These are phyloP conservation scores for Nothomitra cinnamomea DNA, from an alignment of 2,329 filamentous ascomycete species.

Conservation along the genomic window DNA sequence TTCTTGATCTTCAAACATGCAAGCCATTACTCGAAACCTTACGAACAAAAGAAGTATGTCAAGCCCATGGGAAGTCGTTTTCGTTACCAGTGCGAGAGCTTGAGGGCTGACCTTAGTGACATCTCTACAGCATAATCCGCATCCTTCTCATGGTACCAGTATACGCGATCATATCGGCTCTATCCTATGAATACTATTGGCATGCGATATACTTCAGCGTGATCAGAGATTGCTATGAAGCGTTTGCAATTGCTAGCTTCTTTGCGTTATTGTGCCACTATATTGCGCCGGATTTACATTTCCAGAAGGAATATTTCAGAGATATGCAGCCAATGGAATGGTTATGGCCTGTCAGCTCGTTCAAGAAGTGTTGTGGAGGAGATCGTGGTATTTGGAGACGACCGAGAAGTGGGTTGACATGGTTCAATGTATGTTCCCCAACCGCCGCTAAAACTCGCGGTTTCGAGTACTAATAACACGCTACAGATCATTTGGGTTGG, in stretches of 20 bases:
- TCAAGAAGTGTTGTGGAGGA: conserved; percentile 53
- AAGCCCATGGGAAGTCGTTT: not conserved
- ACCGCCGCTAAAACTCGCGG: conserved; percentile 10
- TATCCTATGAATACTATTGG: conserved; percentile 57
- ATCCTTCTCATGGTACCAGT: conserved; percentile 80
- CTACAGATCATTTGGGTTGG: conserved; percentile 54
- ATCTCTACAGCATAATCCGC: conserved; percentile 50
- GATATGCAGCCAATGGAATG: conserved; percentile 50
- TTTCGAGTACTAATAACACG: not conserved
- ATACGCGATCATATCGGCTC: conserved; percentile 57
- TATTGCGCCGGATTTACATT: conserved; percentile 57
- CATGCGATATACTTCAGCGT: conserved; percentile 69
- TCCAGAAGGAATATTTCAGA: conserved; percentile 70
- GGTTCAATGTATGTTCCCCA: conserved; percentile 51
- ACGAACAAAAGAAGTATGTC: conserved; percentile 40
- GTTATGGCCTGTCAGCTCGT: conserved; percentile 57
- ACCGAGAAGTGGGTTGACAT: conserved; percentile 68
- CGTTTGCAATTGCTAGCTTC: conserved; percentile 75
- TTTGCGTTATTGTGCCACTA: conserved; percentile 73
- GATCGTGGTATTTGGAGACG: conserved; percentile 51
- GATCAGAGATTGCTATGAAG: conserved; percentile 72
- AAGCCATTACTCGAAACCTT: conserved; percentile 38
- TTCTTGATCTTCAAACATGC: conserved; percentile 43
- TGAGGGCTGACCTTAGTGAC: not conserved
- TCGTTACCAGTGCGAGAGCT: not conserved